phyloP scores from a whole-genome alignment of 2,329 filamentous ascomycete genomes.

The Calonectria pseudoreteaudii region DNA sequence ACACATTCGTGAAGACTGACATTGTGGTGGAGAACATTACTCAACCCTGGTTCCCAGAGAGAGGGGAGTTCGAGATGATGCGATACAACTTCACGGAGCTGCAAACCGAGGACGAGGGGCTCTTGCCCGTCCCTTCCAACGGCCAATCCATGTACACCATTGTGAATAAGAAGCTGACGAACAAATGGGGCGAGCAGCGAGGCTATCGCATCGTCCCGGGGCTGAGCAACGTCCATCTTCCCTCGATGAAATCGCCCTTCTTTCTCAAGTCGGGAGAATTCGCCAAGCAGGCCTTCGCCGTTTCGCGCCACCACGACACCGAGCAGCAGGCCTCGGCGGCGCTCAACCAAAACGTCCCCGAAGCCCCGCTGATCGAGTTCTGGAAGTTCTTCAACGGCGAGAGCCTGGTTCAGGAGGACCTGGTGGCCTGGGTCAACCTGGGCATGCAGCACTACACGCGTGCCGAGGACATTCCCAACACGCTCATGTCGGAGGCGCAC shows the following conservation, averaged over 20 bases:
- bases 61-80: slow-evolving; percentile 50
- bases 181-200: slow-evolving; percentile 22
- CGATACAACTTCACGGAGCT: slow-evolving; percentile 45
- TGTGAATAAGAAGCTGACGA: slow-evolving; percentile 38
- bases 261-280: slow-evolving; percentile 62
- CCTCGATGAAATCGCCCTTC: slow-evolving; percentile 55
- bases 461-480: slow-evolving; percentile 59
- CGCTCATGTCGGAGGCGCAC: slow-evolving; percentile 58
- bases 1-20: slow-evolving; percentile 46
- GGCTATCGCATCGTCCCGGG: slow-evolving; percentile 37
- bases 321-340: slow-evolving; percentile 42
- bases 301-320: slow-evolving; percentile 57
- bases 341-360: slow-evolving; percentile 53
- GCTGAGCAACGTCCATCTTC: slow-evolving; percentile 54
- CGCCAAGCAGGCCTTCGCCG: slow-evolving; percentile 59
- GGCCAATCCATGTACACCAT: slow-evolving; percentile 25
- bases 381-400: slow-evolving; percentile 56
- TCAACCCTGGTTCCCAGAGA: slow-evolving; percentile 53
- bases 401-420: slow-evolving; percentile 48
- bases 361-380: slow-evolving; percentile 58
- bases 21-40: slow-evolving; percentile 45
- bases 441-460: slow-evolving; percentile 57
- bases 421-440: slow-evolving; percentile 60
- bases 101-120: slow-evolving; percentile 35
- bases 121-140: slow-evolving; percentile 39